Conservation (phyloP, 2,329 filamentous ascomycete genomes). For the Phaeophleospora eucalypticola region DNA sequence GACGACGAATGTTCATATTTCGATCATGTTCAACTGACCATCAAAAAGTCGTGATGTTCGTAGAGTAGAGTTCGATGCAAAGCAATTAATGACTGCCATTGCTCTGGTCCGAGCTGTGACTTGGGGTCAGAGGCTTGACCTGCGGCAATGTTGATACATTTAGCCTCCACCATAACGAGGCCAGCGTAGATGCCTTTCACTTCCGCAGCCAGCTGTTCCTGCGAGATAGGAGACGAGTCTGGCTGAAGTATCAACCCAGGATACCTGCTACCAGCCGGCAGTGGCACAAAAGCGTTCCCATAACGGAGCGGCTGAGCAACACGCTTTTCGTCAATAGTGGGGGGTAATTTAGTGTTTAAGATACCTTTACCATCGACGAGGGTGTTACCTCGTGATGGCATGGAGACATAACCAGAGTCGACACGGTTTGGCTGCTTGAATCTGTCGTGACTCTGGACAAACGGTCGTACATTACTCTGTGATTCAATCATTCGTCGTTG, state of each 20-base stretch:
- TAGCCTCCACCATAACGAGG: slow-evolving; percentile 78
- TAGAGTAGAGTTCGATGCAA: slow-evolving; percentile 64
- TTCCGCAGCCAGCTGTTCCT: slow-evolving; percentile 74
- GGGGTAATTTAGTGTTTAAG: neutral
- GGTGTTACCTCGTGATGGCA: slow-evolving; percentile 6
- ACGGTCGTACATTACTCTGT: slow-evolving; percentile 4
- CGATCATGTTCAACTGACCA: slow-evolving; percentile 38
- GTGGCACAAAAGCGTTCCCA: neutral
- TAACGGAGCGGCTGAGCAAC: slow-evolving; percentile 1
- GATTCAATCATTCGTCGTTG: slow-evolving; percentile 4
- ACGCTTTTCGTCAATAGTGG: neutral
- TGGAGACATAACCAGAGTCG: slow-evolving; percentile 15
- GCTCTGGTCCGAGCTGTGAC: slow-evolving; percentile 53
- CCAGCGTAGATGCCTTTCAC: slow-evolving; percentile 81
- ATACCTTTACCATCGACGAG: neutral
- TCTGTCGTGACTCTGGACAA: slow-evolving; percentile 7
- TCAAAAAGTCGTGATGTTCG: slow-evolving; percentile 56
- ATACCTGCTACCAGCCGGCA: slow-evolving; percentile 6
- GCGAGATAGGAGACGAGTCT: slow-evolving; percentile 52
- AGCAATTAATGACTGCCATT: slow-evolving; percentile 81
- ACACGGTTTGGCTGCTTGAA: slow-evolving; percentile 1
- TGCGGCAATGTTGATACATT: slow-evolving; percentile 79
- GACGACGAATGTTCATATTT: neutral
- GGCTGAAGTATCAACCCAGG: slow-evolving; percentile 24
- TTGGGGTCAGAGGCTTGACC: slow-evolving; percentile 54